Base-by-base conservation (phyloP, 1,284 basidiomycete species). In the Heterobasidion irregulare region DNA sequence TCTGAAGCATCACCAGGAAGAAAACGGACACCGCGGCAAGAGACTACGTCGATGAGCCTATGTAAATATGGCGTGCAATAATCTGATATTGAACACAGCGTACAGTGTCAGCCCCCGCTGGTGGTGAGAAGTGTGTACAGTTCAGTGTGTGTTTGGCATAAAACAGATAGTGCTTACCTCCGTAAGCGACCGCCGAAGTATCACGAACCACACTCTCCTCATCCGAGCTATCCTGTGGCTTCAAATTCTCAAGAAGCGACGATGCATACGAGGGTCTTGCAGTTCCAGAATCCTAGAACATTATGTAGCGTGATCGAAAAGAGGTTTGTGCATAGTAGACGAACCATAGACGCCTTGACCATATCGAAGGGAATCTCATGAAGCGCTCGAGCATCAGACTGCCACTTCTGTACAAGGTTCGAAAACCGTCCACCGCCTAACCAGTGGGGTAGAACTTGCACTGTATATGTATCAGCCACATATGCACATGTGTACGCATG, bases 1-100 rank as follows among this genome's bases (percentile, higher is more conserved):
- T 58, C 36, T 61, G 62, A 13, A 64, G 50, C 65, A 70, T 67
- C 6, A 65, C 66, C 18, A 70, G 62, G 46, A 68, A 57, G 54
- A 65, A 64, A 2, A 59, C 47, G 2, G 61, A 58, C 9, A 59
- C 57, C 9, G 61, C 62, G 59, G 62, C 36, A 10, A 18, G n/a
- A 8, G 12, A 33, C 18, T 16, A 8, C 33, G 41, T 52, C 2
- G 55, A 34, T n/a, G 38, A 41, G 38, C 38, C 38, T 41, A 12
- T 41, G 38, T 12, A 9, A 18, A 32, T 13, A 13, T n/a, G 16
- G 1, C 13, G 16, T 38, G 12, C 44, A 18, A 4, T 12, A 26
- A 19, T 12, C 51, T 26, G 35, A 33, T 8, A 26, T 13, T 12
- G 2, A 12, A 13, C 10, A n/a, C 12, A 16, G 38, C 56, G n/a